Base-by-base conservation (phyloP, 2,329 filamentous ascomycete genomes). In the Xylaria sp. region DNA sequence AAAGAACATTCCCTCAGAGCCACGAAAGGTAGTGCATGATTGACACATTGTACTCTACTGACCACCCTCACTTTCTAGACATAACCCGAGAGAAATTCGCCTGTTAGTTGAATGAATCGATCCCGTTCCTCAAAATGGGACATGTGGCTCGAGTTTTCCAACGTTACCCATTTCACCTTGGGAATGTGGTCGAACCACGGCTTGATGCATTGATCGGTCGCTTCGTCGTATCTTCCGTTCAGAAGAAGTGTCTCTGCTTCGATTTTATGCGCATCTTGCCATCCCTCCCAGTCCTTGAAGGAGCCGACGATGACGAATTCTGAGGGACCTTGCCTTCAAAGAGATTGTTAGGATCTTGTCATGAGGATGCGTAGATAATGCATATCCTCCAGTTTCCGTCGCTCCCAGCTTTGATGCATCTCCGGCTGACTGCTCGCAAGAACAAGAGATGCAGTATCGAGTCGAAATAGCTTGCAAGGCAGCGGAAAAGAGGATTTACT, bases 221-320 rank as follows among this genome's bases (percentile, higher is more conserved):
- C 46, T 23, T 71, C 71, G 7, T 52, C 25, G 25, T 52, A 52
- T 52, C 12, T 25, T 15, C 69, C 66, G 25, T 71, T 69, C 0
- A 71, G 25, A 18, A 68, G 48, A 9, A 72, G 51, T 15, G 62
- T 70, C 5, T 68, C 49, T 3, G 18, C 70, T 39, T 68, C 36
- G 25, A 72, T 70, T 4, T 70, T 62, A 25, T 68, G 64, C 15
- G 62, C 70, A 4, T 57, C 46, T 31, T 46, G 52, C 70, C 68
- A 70, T 2, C 70, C 70, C 33, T 72, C 70, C 70, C 68, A 70
- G 59, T 70, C 60, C 33, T 68, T 70, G 31, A 68, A 64, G 0
- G 62, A 64, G 8, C 77, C 75, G 3, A 65, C 58, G 3, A 76
- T 73, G 2, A 72, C 65, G 48, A 77, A 76, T 60, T 77, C 76